These are phyloP conservation scores for Venturia oleaginea DNA, from an alignment of 2,329 filamentous ascomycete genomes.

Conservation along the genomic window DNA sequence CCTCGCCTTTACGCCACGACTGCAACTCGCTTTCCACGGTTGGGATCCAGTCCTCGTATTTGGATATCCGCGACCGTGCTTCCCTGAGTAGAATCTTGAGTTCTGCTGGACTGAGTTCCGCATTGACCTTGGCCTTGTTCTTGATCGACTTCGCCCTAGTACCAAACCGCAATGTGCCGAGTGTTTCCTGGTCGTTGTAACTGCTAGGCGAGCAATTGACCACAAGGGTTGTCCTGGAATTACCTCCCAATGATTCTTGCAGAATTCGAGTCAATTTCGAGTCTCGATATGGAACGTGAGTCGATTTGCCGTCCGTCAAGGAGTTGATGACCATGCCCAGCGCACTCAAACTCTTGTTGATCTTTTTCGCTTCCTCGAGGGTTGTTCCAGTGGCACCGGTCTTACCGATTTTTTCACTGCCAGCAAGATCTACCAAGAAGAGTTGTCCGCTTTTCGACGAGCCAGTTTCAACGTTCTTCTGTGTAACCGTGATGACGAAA, in stretches of 20 bases:
- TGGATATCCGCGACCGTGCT: slow-evolving; percentile 79
- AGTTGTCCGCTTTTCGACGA: slow-evolving; percentile 94
- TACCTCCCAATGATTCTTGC: slow-evolving; percentile 94
- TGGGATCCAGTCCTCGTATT: slow-evolving; percentile 78
- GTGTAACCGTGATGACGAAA: slow-evolving; percentile 91
- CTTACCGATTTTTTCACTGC: slow-evolving; percentile 98
- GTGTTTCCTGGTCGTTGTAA: slow-evolving; percentile 93
- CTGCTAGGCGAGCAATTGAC: slow-evolving; percentile 99
- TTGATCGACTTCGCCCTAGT: slow-evolving; percentile 97
- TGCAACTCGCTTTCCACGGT: slow-evolving; percentile 77
- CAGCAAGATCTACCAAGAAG: slow-evolving; percentile 94
- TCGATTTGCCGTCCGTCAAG: slow-evolving; percentile 92
- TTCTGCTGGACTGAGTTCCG: slow-evolving; percentile 89
- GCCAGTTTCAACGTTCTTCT: slow-evolving; percentile 95
- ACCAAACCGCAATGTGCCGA: slow-evolving; percentile 87
- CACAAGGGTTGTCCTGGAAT: slow-evolving; percentile 94
- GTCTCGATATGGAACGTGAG: slow-evolving; percentile 92
- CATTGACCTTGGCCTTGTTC: slow-evolving; percentile 99
- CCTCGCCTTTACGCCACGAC: slow-evolving; percentile 78
- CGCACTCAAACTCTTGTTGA: slow-evolving; percentile 98
- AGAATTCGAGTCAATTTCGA: slow-evolving; percentile 95
- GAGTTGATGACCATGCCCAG: slow-evolving; percentile 99
- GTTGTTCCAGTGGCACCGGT: slow-evolving; percentile 96
- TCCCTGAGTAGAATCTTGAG: slow-evolving; percentile 90
- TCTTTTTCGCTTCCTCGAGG: slow-evolving; percentile 97